Percentiles rank a stretch among this genome's conserved stretches.
phyloP scores from a whole-genome alignment of 2,329 filamentous ascomycete species.

The Plenodomus tracheiphilus region DNA sequence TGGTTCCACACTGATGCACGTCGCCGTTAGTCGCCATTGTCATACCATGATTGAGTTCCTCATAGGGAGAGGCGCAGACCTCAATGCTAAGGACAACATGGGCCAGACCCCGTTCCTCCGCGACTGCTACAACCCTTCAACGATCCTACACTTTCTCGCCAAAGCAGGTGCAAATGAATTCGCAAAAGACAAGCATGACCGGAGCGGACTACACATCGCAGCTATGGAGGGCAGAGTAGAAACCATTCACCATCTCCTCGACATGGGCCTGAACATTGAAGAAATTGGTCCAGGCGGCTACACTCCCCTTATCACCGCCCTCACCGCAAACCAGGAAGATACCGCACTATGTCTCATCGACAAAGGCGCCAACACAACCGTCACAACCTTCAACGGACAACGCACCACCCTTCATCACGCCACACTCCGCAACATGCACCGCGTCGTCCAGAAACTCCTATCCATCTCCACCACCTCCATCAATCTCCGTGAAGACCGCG shows the following conservation, averaged over 20 bases:
- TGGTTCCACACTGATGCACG: constrained; percentile 23
- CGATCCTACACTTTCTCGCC: constrained; percentile 10
- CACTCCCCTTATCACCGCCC: constrained; percentile 21
- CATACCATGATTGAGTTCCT: constrained; percentile 75
- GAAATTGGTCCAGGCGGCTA: constrained; percentile 7
- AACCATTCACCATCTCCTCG: constrained; percentile 9
- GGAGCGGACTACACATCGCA: constrained; percentile 16
- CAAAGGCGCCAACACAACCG: constrained; percentile 9
- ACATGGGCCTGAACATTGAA: constrained; percentile 13
- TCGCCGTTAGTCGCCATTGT: constrained; percentile 37
- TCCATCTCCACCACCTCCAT: constrained; percentile 5
- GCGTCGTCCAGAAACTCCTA: constrained; percentile 2
- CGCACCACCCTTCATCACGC: constrained; percentile 20
- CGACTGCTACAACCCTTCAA: constrained; percentile 8
- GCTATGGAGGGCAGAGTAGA: constrained; percentile 14
- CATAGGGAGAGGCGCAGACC: constrained; percentile 62
- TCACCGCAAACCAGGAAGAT: constrained; percentile 11
- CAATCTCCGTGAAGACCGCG: constrained; percentile 7
- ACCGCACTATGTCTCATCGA: constrained; percentile 16
- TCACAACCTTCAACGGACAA: neutral
- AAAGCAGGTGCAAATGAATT: constrained; percentile 12
- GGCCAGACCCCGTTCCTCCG: constrained; percentile 21
- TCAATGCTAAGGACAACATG: constrained; percentile 11
- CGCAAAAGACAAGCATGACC: constrained; percentile 10
- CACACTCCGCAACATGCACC: constrained; percentile 1